Percentiles rank a stretch among this genome's conserved stretches.
phyloP scores from a whole-genome alignment of 352 stramenopile genomes.

The Peronospora farinosa region DNA sequence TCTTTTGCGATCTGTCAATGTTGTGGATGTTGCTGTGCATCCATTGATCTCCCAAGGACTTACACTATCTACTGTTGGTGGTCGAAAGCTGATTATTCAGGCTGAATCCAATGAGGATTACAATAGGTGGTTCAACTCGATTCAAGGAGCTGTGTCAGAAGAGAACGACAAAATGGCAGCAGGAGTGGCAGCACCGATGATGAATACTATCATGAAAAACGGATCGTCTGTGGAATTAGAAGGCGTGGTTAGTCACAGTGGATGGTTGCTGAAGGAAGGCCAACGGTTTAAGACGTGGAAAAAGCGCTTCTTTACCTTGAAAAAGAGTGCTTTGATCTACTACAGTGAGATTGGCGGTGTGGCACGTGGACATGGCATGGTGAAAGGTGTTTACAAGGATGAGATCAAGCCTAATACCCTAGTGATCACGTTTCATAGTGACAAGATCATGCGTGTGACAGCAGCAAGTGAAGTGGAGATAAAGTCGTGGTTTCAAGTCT shows the following conservation, averaged over 20 bases:
- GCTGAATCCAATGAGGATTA: constrained; percentile 63
- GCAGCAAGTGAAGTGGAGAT: constrained; percentile 31
- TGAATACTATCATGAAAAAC: constrained; percentile 8
- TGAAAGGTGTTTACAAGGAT: constrained; percentile 40
- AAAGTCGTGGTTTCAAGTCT: constrained; percentile 40
- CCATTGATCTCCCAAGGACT: constrained; percentile 38
- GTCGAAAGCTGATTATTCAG: constrained; percentile 50
- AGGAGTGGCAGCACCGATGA: constrained; percentile 7
- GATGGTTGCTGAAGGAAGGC: constrained; percentile 75
- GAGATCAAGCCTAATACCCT: constrained; percentile 46
- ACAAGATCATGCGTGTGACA: constrained; percentile 34
- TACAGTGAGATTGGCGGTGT: constrained; percentile 55
- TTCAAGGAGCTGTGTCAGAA: constrained; percentile 29
- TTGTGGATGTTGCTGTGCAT: constrained; percentile 34
- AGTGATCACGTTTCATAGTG: constrained; percentile 32
- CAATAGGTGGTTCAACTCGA: constrained; percentile 45
- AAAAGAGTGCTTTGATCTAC: constrained; percentile 66
- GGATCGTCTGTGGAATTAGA: constrained; percentile 23
- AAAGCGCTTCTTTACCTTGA: constrained; percentile 62
- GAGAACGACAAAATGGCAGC: constrained; percentile 6
- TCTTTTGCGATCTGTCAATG: constrained; percentile 40
- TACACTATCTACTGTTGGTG: constrained; percentile 35
- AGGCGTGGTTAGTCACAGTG: constrained; percentile 31
- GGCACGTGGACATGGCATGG: constrained; percentile 53
- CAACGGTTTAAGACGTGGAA: constrained; percentile 78